Percentiles rank a stretch among this genome's conserved stretches.
phyloP scores from a whole-genome alignment of 1,284 basidiomycete species.

The Naganishia albida region DNA sequence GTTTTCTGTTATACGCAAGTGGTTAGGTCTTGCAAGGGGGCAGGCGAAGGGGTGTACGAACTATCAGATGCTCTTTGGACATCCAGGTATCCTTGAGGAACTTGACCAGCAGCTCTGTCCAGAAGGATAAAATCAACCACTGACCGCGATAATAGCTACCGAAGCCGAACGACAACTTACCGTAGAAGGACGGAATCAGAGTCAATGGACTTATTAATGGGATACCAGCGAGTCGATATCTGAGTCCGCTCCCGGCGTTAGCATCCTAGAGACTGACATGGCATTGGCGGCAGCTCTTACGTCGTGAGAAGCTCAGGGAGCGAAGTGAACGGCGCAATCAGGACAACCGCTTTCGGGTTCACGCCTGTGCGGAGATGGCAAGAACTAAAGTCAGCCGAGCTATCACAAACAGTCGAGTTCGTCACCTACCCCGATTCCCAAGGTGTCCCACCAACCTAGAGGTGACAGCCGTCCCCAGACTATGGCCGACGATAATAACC shows the following conservation, averaged over 20 bases:
- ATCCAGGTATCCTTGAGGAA: constrained; percentile 42
- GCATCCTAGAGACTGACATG: no score
- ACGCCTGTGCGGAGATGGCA: constrained; percentile 35
- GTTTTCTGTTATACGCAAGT: constrained; percentile 57
- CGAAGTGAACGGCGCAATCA: constrained; percentile 50
- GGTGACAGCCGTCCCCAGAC: constrained; percentile 79
- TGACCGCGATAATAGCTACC: background rate
- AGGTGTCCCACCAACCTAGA: constrained; percentile 42
- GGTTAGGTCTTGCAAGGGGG: background rate
- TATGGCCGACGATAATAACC: constrained; percentile 63
- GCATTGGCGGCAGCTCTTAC: constrained; percentile 35
- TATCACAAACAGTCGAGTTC: background rate
- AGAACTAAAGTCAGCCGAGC: constrained; percentile 4
- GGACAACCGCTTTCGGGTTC: constrained; percentile 42
- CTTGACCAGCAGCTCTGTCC: constrained; percentile 40
- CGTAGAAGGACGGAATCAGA: constrained; percentile 37
- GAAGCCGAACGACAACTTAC: constrained; percentile 33
- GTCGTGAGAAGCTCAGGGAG: constrained; percentile 44
- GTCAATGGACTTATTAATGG: constrained; percentile 45
- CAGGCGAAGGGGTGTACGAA: constrained; percentile 28
- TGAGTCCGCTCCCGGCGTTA: constrained; percentile 19
- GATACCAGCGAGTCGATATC: constrained; percentile 45
- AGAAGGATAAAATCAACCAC: background rate
- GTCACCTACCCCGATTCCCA: constrained; percentile 40
- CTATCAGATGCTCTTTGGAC: constrained; percentile 39